Base-by-base conservation (phyloP, 2,329 filamentous ascomycete genomes). In the Fusarium protoensiforme region DNA sequence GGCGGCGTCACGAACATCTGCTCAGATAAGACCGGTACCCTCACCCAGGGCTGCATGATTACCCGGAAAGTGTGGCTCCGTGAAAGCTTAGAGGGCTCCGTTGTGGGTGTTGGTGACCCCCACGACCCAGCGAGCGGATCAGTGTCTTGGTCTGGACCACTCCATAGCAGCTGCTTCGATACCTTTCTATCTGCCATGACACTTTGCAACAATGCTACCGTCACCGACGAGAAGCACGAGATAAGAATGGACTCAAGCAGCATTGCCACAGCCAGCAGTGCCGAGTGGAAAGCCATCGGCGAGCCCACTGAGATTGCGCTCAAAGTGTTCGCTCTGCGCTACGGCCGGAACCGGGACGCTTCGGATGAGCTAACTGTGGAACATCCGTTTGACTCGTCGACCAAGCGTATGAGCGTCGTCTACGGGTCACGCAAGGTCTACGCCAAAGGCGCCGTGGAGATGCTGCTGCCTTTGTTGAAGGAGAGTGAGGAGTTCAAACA, bases 331-430 rank as follows among this genome's bases (percentile, higher is more conserved):
- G 91, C 92, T 53, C 90, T 91, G 83, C 89, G 92, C n/a, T 93
- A 93, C 74, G 86, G 87, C 35, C 85, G 87, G 67, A 85, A 83
- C 59, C 87, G 87, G 77, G 78, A 80, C 24, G 81, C 81, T n/a
- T 75, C 79, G 20, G n/a, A n/a, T n/a, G 85, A 86, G 41, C 82
- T 91, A 46, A 75, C 92, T 9, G 87, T 89, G 2, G 92, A 94
- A 75, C 92, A 92, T 61, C 91, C 92, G 2, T 94, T 94, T 76
- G 92, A 94, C 79, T 93, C 92, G 0, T 89, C 89, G 39, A 89
- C 92, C 81, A 94, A 94, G 83, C 88, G 91, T 65, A 94, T 94
- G 92, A 92, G 91, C 36, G 92, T 94, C 57, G 87, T 93, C 31
- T 93, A 92, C 48, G 80, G 80, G 10, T 78, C 79, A 13, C 78